Conservation (phyloP, 2,329 filamentous ascomycete genomes). For the Aureobasidium sp. region DNA sequence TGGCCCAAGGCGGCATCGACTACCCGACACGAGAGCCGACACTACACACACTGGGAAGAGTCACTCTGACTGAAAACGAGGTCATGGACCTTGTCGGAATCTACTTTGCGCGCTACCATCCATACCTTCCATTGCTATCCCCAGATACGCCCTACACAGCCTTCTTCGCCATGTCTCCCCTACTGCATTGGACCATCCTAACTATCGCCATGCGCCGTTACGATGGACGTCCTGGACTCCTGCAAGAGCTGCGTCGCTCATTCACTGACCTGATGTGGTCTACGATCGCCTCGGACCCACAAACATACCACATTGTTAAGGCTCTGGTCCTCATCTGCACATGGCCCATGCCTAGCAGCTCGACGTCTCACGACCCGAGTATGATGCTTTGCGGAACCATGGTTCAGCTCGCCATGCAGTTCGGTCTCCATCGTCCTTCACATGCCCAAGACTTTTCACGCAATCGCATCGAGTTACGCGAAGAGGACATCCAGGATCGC, state of each 20-base stretch:
- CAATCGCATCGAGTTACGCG: slow-evolving; percentile 57
- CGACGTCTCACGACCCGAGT: slow-evolving; percentile 69
- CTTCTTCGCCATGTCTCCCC: slow-evolving; percentile 67
- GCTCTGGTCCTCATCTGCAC: slow-evolving; percentile 71
- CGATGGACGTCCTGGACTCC: slow-evolving; percentile 52
- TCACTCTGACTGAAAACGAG: slow-evolving; percentile 35
- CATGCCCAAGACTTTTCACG: slow-evolving; percentile 78
- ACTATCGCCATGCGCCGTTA: slow-evolving; percentile 68
- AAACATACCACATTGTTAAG: slow-evolving; percentile 73
- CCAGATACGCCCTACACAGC: slow-evolving; percentile 49
- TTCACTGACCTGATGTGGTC: slow-evolving; percentile 67
- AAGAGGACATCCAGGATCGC: slow-evolving; percentile 70
- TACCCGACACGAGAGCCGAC: slow-evolving; percentile 47
- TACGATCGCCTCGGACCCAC: slow-evolving; percentile 68
- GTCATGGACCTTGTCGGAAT: slow-evolving; percentile 57
- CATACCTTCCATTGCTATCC: slow-evolving; percentile 68
- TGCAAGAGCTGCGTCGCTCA: slow-evolving; percentile 57
- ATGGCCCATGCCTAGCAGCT: slow-evolving; percentile 77
- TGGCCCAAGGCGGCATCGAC: slow-evolving; percentile 34
- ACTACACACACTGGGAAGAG: slow-evolving; percentile 49
- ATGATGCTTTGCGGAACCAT: slow-evolving; percentile 75
- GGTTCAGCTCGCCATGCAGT: slow-evolving; percentile 81
- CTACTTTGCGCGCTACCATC: slow-evolving; percentile 69
- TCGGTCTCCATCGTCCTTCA: slow-evolving; percentile 71
- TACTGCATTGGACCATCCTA: slow-evolving; percentile 81